Conservation (phyloP, 1,139 yeast species). For the Geotrichum candidum region DNA sequence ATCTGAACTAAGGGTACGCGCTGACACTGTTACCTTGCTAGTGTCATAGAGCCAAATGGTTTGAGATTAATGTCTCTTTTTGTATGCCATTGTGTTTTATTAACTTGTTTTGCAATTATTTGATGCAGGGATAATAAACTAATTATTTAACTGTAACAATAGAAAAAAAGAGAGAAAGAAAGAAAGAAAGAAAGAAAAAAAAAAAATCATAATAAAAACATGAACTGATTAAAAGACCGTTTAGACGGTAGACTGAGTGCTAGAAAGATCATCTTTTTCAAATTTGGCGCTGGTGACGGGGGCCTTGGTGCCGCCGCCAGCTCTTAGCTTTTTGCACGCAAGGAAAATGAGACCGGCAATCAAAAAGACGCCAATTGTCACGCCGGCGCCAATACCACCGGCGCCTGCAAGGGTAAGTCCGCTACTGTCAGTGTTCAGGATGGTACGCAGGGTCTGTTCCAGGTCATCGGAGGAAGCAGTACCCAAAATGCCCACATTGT, state of each 20-base stretch:
- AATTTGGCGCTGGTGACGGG: background rate
- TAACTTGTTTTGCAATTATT: too few relatives aligned
- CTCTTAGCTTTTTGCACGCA: background rate
- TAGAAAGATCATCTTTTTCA: background rate
- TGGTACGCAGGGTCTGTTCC: background rate
- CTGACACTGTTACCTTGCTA: too few relatives aligned
- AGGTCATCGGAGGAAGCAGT: slow-evolving; percentile 19
- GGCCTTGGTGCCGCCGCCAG: background rate
- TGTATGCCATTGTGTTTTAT: too few relatives aligned
- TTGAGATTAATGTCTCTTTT: too few relatives aligned
- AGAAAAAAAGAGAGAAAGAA: too few relatives aligned
- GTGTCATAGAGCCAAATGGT: too few relatives aligned
- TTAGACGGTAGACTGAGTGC: background rate
- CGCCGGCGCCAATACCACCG: slow-evolving; percentile 49
- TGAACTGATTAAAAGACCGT: too few relatives aligned
- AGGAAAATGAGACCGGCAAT: slow-evolving; percentile 19
- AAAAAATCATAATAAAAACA: background rate
- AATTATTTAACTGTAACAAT: too few relatives aligned
- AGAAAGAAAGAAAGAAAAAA: background rate
- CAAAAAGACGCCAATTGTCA: slow-evolving; percentile 39
- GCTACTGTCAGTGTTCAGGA: background rate
- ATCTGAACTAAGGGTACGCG: too few relatives aligned
- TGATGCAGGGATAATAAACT: too few relatives aligned
- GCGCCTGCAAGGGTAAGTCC: slow-evolving; percentile 38
- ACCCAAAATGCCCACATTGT: slow-evolving; percentile 21